Evolutionary conservation across 495 filamentous ascomycete species (phyloP), one percentile per base, ranked within the genome.

Genomic region (Penicillium herquei): DNA sequence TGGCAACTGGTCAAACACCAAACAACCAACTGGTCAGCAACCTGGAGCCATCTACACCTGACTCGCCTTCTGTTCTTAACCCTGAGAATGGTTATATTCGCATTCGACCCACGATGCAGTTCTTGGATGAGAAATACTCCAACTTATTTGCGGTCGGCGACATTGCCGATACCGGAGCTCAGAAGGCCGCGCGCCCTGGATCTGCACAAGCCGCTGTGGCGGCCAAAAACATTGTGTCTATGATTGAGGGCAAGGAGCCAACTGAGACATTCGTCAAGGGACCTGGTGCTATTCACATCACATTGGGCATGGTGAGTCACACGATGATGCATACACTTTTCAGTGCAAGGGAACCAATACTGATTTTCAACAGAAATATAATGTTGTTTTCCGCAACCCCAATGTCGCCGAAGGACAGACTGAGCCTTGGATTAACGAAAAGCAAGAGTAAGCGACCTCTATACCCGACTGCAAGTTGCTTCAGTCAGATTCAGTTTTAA

Each of bases 131-230:
- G 6, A 52, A 71, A n/a, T 70, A 78, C 37, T 65, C 75, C 0
- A 72, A 83, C 44, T 59, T 87, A 3, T 87, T 82, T 54, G 81
- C 77, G 0, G 73, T 84, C 10, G 84, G 84, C 1, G 84, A 87
- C 57, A 84, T 87, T 18, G 83, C 83, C 6, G 78, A 82, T 42
- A 82, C 82, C 1, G 76, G 78, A 13, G 77, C 78, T 1, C 77
- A 78, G 37, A 83, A 80, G 45, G 84, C 81, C 48, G 80, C 80
- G 12, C 69, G 83, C 12, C 80, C 82, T 0, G 77, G 75, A 1
- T 59, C 70, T 6, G 69, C 70, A 11, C 84, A 87, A 61, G 78
- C 81, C 6, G 71, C 64, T 4, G 65, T 82, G 5, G 81, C 80
- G 1, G 72, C 72, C 3, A 72, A 73, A 40, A 87, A 87, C 46